Evolutionary conservation across 129 eudicot genomes (phyloP), one percentile per base, ranked within the genome.

Genomic region (Rutidosis leptorrhynchoides): DNA sequence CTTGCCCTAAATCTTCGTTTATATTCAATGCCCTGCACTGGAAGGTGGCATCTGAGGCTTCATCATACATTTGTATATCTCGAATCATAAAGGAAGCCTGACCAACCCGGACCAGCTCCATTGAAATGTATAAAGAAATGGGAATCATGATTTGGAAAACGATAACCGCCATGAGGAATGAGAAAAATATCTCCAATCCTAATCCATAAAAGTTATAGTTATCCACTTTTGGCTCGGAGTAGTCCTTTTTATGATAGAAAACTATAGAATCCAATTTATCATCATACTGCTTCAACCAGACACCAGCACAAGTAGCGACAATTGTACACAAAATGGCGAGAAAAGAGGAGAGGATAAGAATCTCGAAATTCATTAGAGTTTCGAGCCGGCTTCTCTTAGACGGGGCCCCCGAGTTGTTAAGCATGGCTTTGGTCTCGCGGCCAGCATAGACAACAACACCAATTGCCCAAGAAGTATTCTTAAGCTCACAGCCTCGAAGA

Each of bases 61-160:
- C 78, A 71, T 94, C 97, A 77, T 61, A 84, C 99, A 94, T 78
- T 22, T 72, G 48, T 20, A 51, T 29, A 76, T 94, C 99, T 23
- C 76, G 71, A 62, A 89, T 94, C 99, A 94, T 94, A 71, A 94
- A 94, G 72, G 84, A 94, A 24, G 99, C 94, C 83, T 94, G 99
- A 32, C 99, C 99, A 65, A 94, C 78, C 60, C 99, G 97, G 33
- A 94, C 99, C 52, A 94, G 97, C 82, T 94, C 99, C 99, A 94
- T 86, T 19, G 99, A 89, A 75, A 94, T 94, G 67, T 94, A 94
- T 82, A 94, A 84, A 15, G 99, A 79, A 68, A 94, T 94, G 9
- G 99, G 99, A 48, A 94, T 94, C 96, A 94, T 89, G 45, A 94
- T 82, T 71, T 94, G 99, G 85, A 82, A 94, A 7, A 94, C 99